Evolutionary conservation across 768 basidiomycete species (phyloP).

Genomic region (Naganishia vishniacii): DNA sequence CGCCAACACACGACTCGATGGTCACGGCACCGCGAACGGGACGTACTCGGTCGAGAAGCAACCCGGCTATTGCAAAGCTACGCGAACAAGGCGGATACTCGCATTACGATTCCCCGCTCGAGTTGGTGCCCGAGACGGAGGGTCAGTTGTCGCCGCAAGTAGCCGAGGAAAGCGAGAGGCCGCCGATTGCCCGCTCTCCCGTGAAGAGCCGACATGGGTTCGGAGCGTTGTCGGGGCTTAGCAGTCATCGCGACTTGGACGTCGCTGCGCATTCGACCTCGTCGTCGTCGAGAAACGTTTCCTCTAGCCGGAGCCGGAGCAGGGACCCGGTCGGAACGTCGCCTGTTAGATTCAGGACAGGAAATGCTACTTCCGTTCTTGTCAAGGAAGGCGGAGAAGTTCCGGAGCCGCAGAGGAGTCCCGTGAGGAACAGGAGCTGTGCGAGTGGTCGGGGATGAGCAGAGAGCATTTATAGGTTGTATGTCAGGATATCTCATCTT

Average conservation of each 20-base stretch:
- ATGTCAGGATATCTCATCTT: background rate
- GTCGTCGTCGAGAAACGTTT: slow-evolving; percentile 1
- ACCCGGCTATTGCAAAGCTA: background rate
- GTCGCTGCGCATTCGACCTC: background rate
- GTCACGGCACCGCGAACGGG: background rate
- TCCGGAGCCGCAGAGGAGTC: background rate
- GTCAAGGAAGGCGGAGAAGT: background rate
- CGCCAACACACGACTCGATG: background rate
- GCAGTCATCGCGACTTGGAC: background rate
- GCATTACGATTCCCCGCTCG: slow-evolving; percentile 15
- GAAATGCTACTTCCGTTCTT: no score
- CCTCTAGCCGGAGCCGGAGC: background rate
- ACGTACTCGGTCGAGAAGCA: slow-evolving; percentile 4
- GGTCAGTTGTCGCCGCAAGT: background rate
- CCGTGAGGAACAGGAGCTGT: background rate
- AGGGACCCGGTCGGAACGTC: background rate
- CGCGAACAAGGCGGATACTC: background rate
- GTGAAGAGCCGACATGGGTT: background rate
- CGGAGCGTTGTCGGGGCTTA: background rate
- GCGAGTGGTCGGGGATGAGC: background rate
- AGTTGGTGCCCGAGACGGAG: background rate
- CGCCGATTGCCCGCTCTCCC: background rate
- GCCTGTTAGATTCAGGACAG: no score
- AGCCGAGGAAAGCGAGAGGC: background rate
- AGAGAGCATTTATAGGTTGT: background rate